Evolutionary conservation across 2,329 filamentous ascomycete genomes (phyloP), one percentile per base, ranked within the genome.

Genomic region (Pseudogymnoascus sp.): DNA sequence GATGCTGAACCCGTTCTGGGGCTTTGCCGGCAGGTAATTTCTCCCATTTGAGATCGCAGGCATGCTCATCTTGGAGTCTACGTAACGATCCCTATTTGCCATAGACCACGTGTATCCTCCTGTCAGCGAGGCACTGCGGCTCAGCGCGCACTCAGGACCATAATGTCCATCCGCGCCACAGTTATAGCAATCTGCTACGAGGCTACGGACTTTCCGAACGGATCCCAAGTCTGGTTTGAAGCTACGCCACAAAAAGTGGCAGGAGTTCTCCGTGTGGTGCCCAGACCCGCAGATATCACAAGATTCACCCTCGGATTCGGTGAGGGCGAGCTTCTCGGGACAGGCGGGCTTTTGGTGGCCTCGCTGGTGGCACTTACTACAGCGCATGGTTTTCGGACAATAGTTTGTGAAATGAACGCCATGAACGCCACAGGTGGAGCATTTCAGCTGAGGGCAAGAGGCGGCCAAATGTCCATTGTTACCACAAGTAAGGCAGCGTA

Each of bases 271-370:
- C 7, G 80, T 68, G 68, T 91, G 88, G 7, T 80, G 77, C 2
- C 70, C 67, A 5, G 79, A 79, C 40, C 76, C 76, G 73, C 88
- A 91, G 36, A 85, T 76, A 10, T 83, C 82, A 71, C 88, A 91
- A 2, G 80, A 79, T 57, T 81, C 75, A 21, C 79, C 78, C 63
- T 86, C 84, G 14, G 79, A 78, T 66, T 80, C 80, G 14, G 80
- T 75, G 61, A 81, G 67, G 2, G 74, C 72, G 45, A 89, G 77
- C 65, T 84, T 84, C 66, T 87, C 84, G 1, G 73, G 69, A 70
- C 88, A 91, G 6, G 75, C 68, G 0, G 73, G 68, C 16, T 75
- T 73, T 61, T 70, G 68, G 69, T 91, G 88, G 8, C 87, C 88
- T 47, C 82, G 76, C 72, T 87, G 83, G 59, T 78, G 80, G 73